phyloP scores from a whole-genome alignment of 2,329 filamentous ascomycete genomes.

The Coniosporium tulheliwenetii region DNA sequence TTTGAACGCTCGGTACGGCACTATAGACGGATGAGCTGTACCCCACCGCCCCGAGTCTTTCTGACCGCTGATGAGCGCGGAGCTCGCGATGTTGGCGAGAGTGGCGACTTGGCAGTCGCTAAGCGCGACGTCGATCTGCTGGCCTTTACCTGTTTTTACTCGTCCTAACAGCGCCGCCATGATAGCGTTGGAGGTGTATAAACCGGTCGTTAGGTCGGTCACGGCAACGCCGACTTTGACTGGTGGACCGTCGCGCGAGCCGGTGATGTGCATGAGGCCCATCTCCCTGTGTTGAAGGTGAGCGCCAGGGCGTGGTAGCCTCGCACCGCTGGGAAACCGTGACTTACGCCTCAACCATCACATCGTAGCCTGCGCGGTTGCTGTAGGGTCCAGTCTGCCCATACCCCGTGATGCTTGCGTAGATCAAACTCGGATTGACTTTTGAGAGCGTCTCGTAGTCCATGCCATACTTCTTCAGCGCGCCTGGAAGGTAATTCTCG shows the following conservation, averaged over 20 bases:
- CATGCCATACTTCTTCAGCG: conserved; percentile 77
- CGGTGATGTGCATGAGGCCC: conserved; percentile 97
- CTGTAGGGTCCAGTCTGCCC: conserved; percentile 89
- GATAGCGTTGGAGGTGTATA: conserved; percentile 90
- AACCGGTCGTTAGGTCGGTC: conserved; percentile 83
- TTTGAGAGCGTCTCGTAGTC: conserved; percentile 68
- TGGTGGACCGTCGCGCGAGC: conserved; percentile 69
- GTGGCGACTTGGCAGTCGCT: conserved; percentile 94
- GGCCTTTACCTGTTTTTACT: conserved; percentile 59
- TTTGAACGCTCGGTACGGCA: conserved; percentile 77
- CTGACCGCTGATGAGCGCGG: conserved; percentile 73
- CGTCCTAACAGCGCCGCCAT: conserved; percentile 82
- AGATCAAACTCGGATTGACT: conserved; percentile 78
- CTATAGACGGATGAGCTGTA: conserved; percentile 95
- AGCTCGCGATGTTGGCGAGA: conserved; percentile 87
- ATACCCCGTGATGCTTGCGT: conserved; percentile 93
- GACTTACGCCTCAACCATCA: conserved; percentile 84
- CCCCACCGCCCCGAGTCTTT: conserved; percentile 86
- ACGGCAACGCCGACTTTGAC: conserved; percentile 97
- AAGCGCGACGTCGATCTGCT: conserved; percentile 81
- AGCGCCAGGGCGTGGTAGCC: neutral
- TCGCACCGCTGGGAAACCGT: conserved; percentile 2
- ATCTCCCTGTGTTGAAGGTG: conserved; percentile 46
- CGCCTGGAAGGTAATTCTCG: conserved; percentile 89
- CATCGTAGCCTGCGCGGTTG: conserved; percentile 83